Evolutionary conservation across 2,329 filamentous ascomycete species (phyloP).

Genomic region (Colletotrichum navitas): DNA sequence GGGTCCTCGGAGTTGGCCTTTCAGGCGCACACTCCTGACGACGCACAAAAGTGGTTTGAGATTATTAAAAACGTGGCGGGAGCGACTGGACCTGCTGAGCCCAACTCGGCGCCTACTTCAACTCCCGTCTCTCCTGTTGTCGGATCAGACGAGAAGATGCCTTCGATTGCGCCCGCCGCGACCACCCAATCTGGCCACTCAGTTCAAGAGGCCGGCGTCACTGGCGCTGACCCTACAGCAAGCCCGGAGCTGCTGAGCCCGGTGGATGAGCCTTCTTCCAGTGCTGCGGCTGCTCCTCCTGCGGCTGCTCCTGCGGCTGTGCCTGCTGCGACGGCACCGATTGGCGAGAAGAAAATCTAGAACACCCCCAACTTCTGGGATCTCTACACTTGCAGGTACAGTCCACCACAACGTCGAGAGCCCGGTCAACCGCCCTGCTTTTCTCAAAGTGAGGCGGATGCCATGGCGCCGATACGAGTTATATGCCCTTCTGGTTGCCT

Average conservation of each 20-base stretch:
- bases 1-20: conserved; percentile 85
- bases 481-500: conserved; percentile 28
- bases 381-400: conserved; percentile 6
- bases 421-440: conserved; percentile 19
- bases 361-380: conserved; percentile 4
- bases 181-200: conserved; percentile 49
- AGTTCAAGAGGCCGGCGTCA: conserved; percentile 63
- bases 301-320: conserved; percentile 19
- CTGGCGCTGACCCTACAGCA: conserved; percentile 46
- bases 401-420: not conserved
- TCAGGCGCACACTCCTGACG: conserved; percentile 84
- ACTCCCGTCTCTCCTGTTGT: conserved; percentile 51
- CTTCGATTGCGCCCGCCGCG: conserved; percentile 42
- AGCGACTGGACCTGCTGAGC: conserved; percentile 55
- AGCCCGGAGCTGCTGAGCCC: conserved; percentile 38
- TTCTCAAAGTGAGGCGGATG: conserved; percentile 31
- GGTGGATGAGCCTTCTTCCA: conserved; percentile 30
- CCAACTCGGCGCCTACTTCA: conserved; percentile 48
- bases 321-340: conserved; percentile 26
- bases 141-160: conserved; percentile 48
- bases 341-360: conserved; percentile 36
- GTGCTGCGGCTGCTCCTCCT: conserved; percentile 18
- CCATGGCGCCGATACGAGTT: not conserved
- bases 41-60: conserved; percentile 88
- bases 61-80: conserved; percentile 75